phyloP scores from a whole-genome alignment of 2,329 filamentous ascomycete species.

The Pyrenochaeta sp. region DNA sequence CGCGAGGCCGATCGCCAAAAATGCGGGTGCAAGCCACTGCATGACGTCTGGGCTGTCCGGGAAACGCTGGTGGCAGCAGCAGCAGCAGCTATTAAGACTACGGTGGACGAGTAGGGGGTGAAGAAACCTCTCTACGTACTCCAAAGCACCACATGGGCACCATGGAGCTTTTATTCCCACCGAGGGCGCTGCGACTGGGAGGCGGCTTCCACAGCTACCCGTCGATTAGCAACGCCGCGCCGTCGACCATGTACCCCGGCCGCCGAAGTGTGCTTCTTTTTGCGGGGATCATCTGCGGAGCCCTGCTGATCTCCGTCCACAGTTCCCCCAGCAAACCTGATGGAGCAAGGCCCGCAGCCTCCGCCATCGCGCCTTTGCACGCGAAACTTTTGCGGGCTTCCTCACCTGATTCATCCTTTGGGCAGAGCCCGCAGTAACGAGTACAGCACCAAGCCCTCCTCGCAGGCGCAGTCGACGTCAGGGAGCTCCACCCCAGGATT shows the following conservation, averaged over 20 bases:
- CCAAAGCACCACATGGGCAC: conserved; percentile 19
- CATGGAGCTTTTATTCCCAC: conserved; percentile 26
- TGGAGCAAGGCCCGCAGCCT: conserved; percentile 23
- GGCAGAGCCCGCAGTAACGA: conserved; percentile 4
- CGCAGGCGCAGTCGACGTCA: conserved; percentile 20
- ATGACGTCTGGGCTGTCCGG: conserved; percentile 39
- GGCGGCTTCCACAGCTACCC: conserved; percentile 20
- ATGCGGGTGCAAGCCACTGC: conserved; percentile 47
- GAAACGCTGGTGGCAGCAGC: conserved; percentile 17
- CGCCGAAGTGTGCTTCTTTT: conserved; percentile 19
- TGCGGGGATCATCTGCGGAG: conserved; percentile 21
- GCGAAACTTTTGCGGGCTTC: conserved; percentile 7
- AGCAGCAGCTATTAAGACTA: conserved; percentile 19
- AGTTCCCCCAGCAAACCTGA: conserved; percentile 21
- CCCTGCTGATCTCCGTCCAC: conserved; percentile 32
- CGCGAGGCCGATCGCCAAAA: conserved; percentile 41
- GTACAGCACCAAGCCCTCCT: conserved; percentile 3
- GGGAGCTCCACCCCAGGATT: conserved; percentile 7
- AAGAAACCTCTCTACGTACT: conserved; percentile 23
- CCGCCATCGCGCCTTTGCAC: conserved; percentile 14
- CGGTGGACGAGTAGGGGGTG: conserved; percentile 17
- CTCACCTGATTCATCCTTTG: conserved; percentile 3
- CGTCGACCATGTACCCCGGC: conserved; percentile 11
- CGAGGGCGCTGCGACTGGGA: conserved; percentile 7
- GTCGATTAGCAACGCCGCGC: conserved; percentile 18